Conservation (phyloP, 495 filamentous ascomycete species). For the Neurospora sp. region DNA sequence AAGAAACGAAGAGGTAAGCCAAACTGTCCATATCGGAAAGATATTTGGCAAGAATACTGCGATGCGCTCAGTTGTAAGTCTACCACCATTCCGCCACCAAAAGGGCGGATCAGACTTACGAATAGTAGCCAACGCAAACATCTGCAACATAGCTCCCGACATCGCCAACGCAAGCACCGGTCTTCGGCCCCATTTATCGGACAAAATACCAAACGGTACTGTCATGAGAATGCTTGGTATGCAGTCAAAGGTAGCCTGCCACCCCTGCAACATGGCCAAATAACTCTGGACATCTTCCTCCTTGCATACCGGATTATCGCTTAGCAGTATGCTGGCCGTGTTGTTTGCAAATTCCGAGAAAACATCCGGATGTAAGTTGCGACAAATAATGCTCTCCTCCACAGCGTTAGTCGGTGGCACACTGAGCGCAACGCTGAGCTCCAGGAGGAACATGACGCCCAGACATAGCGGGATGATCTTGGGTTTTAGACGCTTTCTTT, state of each 20-base stretch:
- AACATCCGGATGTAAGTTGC: constrained; percentile 18
- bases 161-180: constrained; percentile 17
- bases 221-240: constrained; percentile 17
- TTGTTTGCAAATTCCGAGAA: not conserved
- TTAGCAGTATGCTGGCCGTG: not conserved
- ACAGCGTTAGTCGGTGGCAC: constrained; percentile 16
- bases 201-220: constrained; percentile 24
- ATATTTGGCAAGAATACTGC: constrained; percentile 19
- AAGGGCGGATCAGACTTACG: constrained; percentile 7
- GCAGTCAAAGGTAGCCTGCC: constrained; percentile 18
- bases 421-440: constrained; percentile 12
- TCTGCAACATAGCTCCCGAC: constrained; percentile 8
- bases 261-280: constrained; percentile 25
- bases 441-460: constrained; percentile 17
- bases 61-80: not conserved
- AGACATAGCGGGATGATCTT: constrained; percentile 17
- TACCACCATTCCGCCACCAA: too few species aligned
- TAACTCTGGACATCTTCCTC: constrained; percentile 18
- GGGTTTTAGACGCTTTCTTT: constrained; percentile 6
- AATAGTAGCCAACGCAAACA: constrained; percentile 5
- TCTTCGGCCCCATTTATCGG: constrained; percentile 23
- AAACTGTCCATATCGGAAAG: constrained; percentile 20
- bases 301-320: constrained; percentile 16
- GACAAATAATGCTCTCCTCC: constrained; percentile 26
- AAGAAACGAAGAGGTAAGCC: constrained; percentile 9